phyloP scores from a whole-genome alignment of 768 basidiomycete species.

The Lactarius psammicola region DNA sequence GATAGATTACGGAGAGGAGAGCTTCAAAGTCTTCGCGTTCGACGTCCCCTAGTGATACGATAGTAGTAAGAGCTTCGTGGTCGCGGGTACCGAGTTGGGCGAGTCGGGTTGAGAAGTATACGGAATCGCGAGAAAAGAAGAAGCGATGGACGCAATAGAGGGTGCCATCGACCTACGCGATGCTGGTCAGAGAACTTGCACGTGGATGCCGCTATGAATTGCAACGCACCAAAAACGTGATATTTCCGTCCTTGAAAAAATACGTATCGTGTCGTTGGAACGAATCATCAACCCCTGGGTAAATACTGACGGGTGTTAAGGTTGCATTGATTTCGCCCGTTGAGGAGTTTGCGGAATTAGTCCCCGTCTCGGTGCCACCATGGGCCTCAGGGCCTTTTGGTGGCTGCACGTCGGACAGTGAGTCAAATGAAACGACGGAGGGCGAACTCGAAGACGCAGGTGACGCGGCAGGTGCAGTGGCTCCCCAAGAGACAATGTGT shows the following conservation, averaged over 20 bases:
- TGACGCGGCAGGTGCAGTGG: neutral
- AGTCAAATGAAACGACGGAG: conserved; percentile 2
- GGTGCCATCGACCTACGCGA: conserved; percentile 14
- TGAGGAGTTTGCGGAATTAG: too few species aligned
- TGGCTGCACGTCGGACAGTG: neutral
- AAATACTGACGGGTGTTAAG: neutral
- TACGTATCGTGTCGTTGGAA: conserved; percentile 21
- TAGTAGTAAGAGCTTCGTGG: conserved; percentile 5
- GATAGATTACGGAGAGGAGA: conserved; percentile 21
- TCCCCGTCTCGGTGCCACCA: neutral
- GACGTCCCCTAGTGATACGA: conserved; percentile 12
- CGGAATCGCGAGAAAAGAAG: conserved; percentile 23
- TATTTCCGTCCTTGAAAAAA: conserved; percentile 24
- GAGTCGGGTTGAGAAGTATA: conserved; percentile 17
- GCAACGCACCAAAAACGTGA: conserved; percentile 21
- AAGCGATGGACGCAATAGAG: conserved; percentile 21
- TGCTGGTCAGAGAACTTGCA: neutral
- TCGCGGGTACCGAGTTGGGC: conserved; percentile 4
- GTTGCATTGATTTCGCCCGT: neutral
- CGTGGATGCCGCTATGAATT: neutral
- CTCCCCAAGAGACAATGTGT: conserved; percentile 6
- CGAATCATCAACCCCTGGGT: neutral
- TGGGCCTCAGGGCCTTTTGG: neutral
- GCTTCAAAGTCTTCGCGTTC: conserved; percentile 21
- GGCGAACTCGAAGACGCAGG: neutral